Percentiles rank a stretch among this genome's conserved stretches.
phyloP scores from a whole-genome alignment of 163 green algal genomes.

The Prototheca wickerhamii region DNA sequence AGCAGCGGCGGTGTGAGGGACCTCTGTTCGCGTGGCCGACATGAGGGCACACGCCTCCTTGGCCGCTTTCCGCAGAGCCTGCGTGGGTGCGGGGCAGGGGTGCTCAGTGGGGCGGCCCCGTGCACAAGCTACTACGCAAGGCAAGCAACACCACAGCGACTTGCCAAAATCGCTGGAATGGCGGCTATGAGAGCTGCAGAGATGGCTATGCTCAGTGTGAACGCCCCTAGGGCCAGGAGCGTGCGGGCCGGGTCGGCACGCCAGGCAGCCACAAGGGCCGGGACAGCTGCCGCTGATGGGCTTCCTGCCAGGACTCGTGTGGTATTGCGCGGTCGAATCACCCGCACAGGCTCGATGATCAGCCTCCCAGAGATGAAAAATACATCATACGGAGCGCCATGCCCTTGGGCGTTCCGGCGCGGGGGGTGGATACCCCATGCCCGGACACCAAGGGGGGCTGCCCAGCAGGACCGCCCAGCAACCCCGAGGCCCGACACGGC shows the following conservation, averaged over 20 bases:
- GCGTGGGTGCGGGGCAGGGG: not conserved
- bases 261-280: slow-evolving; percentile 16
- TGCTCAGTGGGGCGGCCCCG: too few species aligned
- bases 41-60: slow-evolving; percentile 20
- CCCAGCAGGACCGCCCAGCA: too few species aligned
- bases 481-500: too few species aligned
- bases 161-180: slow-evolving; percentile 32
- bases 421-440: too few species aligned
- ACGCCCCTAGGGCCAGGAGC: slow-evolving; percentile 18
- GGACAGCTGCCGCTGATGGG: not conserved
- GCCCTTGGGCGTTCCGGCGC: too few species aligned
- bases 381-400: too few species aligned
- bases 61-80: slow-evolving; percentile 29
- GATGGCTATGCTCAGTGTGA: slow-evolving; percentile 15
- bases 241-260: slow-evolving; percentile 16
- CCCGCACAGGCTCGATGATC: too few species aligned
- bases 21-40: slow-evolving; percentile 22
- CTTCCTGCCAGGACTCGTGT: too few species aligned
- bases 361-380: too few species aligned
- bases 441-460: too few species aligned
- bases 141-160: not conserved
- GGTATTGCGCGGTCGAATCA: too few species aligned
- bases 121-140: not conserved
- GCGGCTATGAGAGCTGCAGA: slow-evolving; percentile 27
- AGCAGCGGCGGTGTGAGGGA: slow-evolving; percentile 43